Evolutionary conservation across 2,329 filamentous ascomycete genomes (phyloP).

Genomic region (Chaetomium sp.): DNA sequence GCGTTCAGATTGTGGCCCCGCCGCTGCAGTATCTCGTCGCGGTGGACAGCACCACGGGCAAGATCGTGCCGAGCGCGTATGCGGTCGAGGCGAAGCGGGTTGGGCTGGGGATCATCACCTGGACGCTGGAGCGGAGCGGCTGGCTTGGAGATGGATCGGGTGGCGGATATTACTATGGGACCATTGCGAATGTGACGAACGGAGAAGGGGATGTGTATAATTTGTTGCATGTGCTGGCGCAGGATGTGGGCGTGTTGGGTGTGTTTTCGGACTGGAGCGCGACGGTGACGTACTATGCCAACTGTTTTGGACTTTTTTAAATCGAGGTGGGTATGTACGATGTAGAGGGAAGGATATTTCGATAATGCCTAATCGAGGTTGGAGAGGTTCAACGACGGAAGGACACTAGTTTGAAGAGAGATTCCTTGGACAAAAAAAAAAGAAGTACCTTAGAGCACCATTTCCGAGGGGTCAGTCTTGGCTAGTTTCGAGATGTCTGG

Average conservation of each 20-base stretch:
- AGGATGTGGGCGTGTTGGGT: slow-evolving; percentile 52
- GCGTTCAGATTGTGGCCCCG: slow-evolving; percentile 57
- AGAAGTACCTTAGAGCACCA: too few relatives aligned
- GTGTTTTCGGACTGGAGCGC: slow-evolving; percentile 66
- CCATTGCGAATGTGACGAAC: slow-evolving; percentile 47
- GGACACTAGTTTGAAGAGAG: too few relatives aligned
- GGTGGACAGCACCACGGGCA: slow-evolving; percentile 40
- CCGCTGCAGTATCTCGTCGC: slow-evolving; percentile 57
- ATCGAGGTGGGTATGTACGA: too few relatives aligned
- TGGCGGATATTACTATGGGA: slow-evolving; percentile 50
- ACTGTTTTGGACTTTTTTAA: slow-evolving; percentile 49
- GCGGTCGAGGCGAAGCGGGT: slow-evolving; percentile 53
- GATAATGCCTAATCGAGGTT: too few relatives aligned
- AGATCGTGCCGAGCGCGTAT: slow-evolving; percentile 58
- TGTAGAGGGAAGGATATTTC: too few relatives aligned
- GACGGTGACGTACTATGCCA: slow-evolving; percentile 64
- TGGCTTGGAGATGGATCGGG: slow-evolving; percentile 46
- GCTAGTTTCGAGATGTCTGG: background rate
- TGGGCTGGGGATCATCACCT: slow-evolving; percentile 59
- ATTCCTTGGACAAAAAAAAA: too few relatives aligned
- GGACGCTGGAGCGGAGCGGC: slow-evolving; percentile 61
- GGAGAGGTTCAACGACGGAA: too few relatives aligned
- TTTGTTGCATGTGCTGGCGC: slow-evolving; percentile 57
- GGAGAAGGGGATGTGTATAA: slow-evolving; percentile 62
- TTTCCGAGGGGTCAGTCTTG: background rate